phyloP scores from a whole-genome alignment of 331 rosid genomes.

The Malus hybrid region DNA sequence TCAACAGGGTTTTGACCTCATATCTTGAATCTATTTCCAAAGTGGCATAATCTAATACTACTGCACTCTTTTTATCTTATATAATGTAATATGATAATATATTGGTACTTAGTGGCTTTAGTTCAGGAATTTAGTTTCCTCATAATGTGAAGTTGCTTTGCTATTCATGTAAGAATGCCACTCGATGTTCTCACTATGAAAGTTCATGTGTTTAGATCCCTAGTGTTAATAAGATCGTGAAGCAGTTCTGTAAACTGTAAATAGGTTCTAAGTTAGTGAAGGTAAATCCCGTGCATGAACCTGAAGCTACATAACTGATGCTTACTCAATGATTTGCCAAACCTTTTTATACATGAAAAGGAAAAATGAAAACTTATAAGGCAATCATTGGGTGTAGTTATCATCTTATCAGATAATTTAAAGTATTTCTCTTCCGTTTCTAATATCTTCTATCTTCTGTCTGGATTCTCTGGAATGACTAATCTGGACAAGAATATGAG shows the following conservation, averaged over 20 bases:
- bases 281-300: not conserved
- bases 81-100: not conserved
- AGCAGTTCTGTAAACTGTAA: not conserved
- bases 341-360: not conserved
- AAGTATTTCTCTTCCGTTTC: not conserved
- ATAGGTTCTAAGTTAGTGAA: not conserved
- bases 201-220: not conserved
- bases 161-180: not conserved
- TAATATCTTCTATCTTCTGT: not conserved
- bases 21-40: slow-evolving; percentile 16
- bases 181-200: not conserved
- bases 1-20: slow-evolving; percentile 42
- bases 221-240: slow-evolving; percentile 5
- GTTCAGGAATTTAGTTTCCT: not conserved
- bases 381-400: not conserved
- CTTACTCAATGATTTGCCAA: not conserved
- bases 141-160: not conserved
- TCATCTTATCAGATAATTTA: not conserved
- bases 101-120: not conserved
- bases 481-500: not conserved
- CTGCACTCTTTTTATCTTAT: not conserved
- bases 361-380: no score
- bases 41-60: not conserved
- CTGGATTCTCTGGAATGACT: not conserved
- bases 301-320: not conserved